Percentiles rank a stretch among this genome's conserved stretches.
Evolutionary conservation across 352 stramenopile genomes (phyloP).

Genomic region (Albugo candida): DNA sequence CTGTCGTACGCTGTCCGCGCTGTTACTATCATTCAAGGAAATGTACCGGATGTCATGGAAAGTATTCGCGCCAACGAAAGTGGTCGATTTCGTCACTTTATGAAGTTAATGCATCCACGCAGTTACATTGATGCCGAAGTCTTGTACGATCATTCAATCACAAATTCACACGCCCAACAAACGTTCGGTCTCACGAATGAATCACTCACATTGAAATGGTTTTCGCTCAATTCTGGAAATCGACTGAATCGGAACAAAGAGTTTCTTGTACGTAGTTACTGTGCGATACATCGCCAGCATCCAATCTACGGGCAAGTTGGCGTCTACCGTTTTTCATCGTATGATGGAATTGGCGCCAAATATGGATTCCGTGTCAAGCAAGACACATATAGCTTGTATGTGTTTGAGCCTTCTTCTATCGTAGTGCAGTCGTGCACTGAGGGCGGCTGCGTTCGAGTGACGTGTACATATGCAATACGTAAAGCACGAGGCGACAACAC

Average conservation of each 20-base stretch:
- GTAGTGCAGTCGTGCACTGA: too few relatives aligned
- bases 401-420: constrained; percentile 28
- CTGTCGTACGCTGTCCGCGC: constrained; percentile 51
- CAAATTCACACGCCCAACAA: not conserved
- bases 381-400: constrained; percentile 55
- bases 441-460: constrained; percentile 13
- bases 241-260: constrained; percentile 63
- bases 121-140: constrained; percentile 67
- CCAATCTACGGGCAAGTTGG: constrained; percentile 36
- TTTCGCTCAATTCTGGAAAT: constrained; percentile 54
- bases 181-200: constrained; percentile 10
- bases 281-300: constrained; percentile 28
- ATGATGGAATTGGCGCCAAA: constrained; percentile 50
- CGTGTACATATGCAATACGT: constrained; percentile 53
- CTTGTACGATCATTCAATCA: constrained; percentile 26
- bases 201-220: constrained; percentile 70
- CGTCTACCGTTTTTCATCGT: constrained; percentile 63
- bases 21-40: constrained; percentile 25
- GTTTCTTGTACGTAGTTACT: constrained; percentile 68
- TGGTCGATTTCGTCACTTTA: constrained; percentile 29
- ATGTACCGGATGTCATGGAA: constrained; percentile 23
- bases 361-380: constrained; percentile 58
- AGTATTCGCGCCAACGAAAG: constrained; percentile 48
- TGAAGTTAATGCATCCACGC: constrained; percentile 56
- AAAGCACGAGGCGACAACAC: constrained; percentile 18